phyloP scores from a whole-genome alignment of 176 grass and related monocot genomes.

The Dactylis glomerata region DNA sequence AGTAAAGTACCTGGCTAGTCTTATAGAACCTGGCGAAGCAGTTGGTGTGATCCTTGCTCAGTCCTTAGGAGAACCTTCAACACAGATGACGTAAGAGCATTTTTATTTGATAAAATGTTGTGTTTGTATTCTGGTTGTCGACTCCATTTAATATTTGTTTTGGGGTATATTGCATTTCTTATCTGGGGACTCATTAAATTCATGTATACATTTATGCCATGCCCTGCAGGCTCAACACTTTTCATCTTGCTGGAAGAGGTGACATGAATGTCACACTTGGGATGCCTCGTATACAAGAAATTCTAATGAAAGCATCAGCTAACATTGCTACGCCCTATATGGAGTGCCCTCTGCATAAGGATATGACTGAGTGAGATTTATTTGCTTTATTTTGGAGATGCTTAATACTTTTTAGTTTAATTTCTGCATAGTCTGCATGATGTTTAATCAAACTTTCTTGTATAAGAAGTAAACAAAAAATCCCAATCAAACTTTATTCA shows the following conservation, averaged over 20 bases:
- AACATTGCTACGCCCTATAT: conserved; percentile 71
- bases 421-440: conserved; percentile 8
- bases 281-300: conserved; percentile 84
- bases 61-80: conserved; percentile 94
- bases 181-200: not conserved
- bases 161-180: not conserved
- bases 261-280: conserved; percentile 97
- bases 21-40: conserved; percentile 80
- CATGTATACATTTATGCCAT: not conserved
- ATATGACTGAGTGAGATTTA: conserved; percentile 34
- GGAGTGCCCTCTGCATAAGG: conserved; percentile 46
- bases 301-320: conserved; percentile 83
- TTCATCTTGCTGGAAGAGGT: conserved; percentile 89
- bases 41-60: conserved; percentile 95
- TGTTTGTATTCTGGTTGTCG: not conserved
- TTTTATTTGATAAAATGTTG: not conserved
- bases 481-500: not conserved
- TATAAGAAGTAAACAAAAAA: not conserved
- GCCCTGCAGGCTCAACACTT: conserved; percentile 84
- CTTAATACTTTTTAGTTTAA: not conserved
- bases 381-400: conserved; percentile 16
- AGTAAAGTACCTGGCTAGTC: conserved; percentile 66
- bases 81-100: conserved; percentile 89
- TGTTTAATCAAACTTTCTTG: not conserved
- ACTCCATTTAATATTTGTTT: not conserved